Percentiles rank a stretch among this genome's conserved stretches.
phyloP scores from a whole-genome alignment of 768 basidiomycete species.

The Pleurotus ostreatus region DNA sequence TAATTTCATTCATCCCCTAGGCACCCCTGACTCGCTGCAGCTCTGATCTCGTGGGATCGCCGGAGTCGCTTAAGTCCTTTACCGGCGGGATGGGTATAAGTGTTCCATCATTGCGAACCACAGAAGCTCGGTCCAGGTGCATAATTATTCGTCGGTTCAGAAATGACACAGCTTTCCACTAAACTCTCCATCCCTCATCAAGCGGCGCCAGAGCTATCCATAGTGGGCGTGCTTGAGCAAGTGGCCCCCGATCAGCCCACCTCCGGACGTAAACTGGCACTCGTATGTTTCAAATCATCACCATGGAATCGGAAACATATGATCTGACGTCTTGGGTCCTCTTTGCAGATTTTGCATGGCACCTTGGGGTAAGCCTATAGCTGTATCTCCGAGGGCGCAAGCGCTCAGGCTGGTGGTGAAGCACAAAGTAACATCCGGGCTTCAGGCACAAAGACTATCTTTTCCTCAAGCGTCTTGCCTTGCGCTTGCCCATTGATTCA shows the following conservation, averaged over 20 bases:
- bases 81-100: background rate
- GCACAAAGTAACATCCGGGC: constrained; percentile 15
- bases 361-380: constrained; percentile 60
- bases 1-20: background rate
- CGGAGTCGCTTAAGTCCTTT: background rate
- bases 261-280: constrained; percentile 55
- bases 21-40: background rate
- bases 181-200: constrained; percentile 53
- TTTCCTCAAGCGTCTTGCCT: constrained; percentile 71
- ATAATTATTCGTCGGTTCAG: background rate
- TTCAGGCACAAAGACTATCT: constrained; percentile 82
- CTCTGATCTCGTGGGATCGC: too few species aligned
- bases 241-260: constrained; percentile 44
- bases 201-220: constrained; percentile 32
- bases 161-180: constrained; percentile 30
- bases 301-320: constrained; percentile 7
- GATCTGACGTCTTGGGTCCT: constrained; percentile 7
- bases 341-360: constrained; percentile 69
- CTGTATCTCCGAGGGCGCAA: constrained; percentile 19
- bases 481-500: constrained; percentile 65
- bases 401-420: constrained; percentile 15
- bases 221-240: constrained; percentile 65
- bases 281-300: constrained; percentile 41
- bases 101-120: background rate
- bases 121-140: background rate